Evolutionary conservation across 83 land plant species (phyloP), one percentile per base, ranked within the genome.

Genomic region (Diphasiastrum complanatum): DNA sequence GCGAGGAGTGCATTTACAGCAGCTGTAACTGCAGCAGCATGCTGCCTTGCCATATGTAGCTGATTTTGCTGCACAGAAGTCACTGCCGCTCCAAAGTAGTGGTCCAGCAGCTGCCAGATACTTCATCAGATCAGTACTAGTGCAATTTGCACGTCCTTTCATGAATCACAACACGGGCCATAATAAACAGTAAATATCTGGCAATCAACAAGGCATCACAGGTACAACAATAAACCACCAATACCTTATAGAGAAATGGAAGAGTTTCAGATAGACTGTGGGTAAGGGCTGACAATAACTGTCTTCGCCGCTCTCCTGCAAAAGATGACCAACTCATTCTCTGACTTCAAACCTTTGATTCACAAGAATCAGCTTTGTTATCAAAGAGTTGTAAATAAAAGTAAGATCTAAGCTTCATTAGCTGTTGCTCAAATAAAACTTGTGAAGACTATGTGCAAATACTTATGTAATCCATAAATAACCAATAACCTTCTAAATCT

Each of bases 231-330:
- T n/a, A n/a, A n/a, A n/a, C n/a, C n/a, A n/a, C n/a, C n/a, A n/a
- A n/a, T 68, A 95, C 99, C 76, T 71, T 71, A 58, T 77, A 84
- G 38, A 95, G 61, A 24, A 90, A 72, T 25, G 85, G 82, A 18
- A 95, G 75, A 30, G 86, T 79, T 33, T 86, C 85, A 40, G 85
- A 64, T 64, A 95, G 80, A 18, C 86, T 85, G 63, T 84, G 70
- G 36, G 90, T 80, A 16, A 95, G 80, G 8, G 87, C 89, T 28
- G 80, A 89, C 20, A 95, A 52, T 55, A 95, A 63, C 11, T 77
- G 69, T 66, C 99, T 78, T 1, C 97, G 88, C 8, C 93, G 78
- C 38, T 86, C 97, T 47, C 97, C 99, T 95, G 78, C 34, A 68
- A 20, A 48, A 24, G 31, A 19, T 6, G n/a, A 70, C 6, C 35